A percentile compares a stretch with the other conserved stretches of the same genome.
Conservation (phyloP, 768 basidiomycete genomes). For the Boletus sensibilis region DNA sequence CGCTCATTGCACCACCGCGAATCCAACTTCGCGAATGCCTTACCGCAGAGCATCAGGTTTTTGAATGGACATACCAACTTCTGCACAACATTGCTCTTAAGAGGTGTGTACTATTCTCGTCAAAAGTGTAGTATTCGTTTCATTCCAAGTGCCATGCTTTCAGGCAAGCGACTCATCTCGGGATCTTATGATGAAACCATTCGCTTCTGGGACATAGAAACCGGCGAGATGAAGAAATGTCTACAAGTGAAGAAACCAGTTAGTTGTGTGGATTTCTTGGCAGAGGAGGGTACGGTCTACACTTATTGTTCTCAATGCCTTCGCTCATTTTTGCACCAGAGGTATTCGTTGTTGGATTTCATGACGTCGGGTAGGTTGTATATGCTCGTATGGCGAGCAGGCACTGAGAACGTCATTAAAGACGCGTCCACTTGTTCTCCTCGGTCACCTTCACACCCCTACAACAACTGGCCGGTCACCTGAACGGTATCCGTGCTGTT, state of each 20-base stretch:
- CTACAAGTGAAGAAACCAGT: constrained; percentile 86
- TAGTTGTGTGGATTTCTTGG: constrained; percentile 83
- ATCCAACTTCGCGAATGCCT: constrained; percentile 72
- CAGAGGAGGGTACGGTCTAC: constrained; percentile 64
- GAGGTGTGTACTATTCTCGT: constrained; percentile 35
- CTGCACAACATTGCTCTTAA: constrained; percentile 76
- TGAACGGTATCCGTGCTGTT: constrained; percentile 88
- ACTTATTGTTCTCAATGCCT: neutral
- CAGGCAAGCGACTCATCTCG: constrained; percentile 77
- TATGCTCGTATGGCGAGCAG: neutral
- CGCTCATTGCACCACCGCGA: constrained; percentile 82
- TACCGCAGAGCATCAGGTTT: constrained; percentile 77
- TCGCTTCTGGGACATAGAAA: constrained; percentile 84
- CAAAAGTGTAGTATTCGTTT: neutral
- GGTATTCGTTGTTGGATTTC: constrained; percentile 91
- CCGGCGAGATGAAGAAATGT: constrained; percentile 68
- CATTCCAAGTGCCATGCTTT: neutral
- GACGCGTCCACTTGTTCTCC: constrained; percentile 86
- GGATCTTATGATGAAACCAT: constrained; percentile 93
- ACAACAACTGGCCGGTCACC: constrained; percentile 80
- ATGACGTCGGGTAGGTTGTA: constrained; percentile 75
- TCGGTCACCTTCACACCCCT: constrained; percentile 81
- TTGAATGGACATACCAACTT: constrained; percentile 84
- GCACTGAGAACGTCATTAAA: constrained; percentile 26
- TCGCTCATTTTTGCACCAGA: constrained; percentile 41